Evolutionary conservation across 306 rosid species (phyloP).

Genomic region (Inga oerstediana): DNA sequence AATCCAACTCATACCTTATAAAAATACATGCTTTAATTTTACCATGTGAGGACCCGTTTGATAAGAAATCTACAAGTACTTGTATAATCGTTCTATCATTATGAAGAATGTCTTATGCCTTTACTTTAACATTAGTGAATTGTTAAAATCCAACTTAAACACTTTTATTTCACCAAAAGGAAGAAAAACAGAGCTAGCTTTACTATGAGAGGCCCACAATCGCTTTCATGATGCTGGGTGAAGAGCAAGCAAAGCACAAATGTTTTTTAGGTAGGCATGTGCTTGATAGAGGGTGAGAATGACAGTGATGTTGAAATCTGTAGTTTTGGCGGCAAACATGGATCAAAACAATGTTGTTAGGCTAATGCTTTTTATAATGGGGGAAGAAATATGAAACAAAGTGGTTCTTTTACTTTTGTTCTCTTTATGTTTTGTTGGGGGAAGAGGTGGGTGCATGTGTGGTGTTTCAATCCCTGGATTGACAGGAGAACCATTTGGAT

Average conservation of each 20-base stretch:
- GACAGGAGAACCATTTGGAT: background rate
- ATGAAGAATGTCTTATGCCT: background rate
- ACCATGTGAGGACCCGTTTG: background rate
- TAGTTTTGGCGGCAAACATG: slow-evolving; percentile 41
- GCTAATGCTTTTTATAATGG: background rate
- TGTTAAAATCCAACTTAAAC: background rate
- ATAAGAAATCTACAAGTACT: background rate
- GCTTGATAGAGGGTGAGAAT: slow-evolving; percentile 46
- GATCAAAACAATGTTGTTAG: slow-evolving; percentile 44
- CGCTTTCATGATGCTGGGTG: slow-evolving; percentile 40
- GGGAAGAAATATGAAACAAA: slow-evolving; percentile 20
- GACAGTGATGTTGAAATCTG: slow-evolving; percentile 57
- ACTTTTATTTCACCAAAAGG: background rate
- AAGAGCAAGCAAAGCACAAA: slow-evolving; percentile 40
- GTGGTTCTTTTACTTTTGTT: slow-evolving; percentile 8
- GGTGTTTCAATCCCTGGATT: slow-evolving; percentile 23
- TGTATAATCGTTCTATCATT: background rate
- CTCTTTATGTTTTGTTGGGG: slow-evolving; percentile 30
- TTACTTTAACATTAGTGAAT: background rate
- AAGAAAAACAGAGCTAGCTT: slow-evolving; percentile 6
- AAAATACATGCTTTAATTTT: background rate
- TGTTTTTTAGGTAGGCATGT: slow-evolving; percentile 46
- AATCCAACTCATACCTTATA: background rate
- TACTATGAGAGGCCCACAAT: slow-evolving; percentile 28
- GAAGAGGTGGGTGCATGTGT: slow-evolving; percentile 9